These are phyloP conservation scores for Talaromyces amestolkiae DNA, from an alignment of 2,329 filamentous ascomycete species.

Conservation along the genomic window DNA sequence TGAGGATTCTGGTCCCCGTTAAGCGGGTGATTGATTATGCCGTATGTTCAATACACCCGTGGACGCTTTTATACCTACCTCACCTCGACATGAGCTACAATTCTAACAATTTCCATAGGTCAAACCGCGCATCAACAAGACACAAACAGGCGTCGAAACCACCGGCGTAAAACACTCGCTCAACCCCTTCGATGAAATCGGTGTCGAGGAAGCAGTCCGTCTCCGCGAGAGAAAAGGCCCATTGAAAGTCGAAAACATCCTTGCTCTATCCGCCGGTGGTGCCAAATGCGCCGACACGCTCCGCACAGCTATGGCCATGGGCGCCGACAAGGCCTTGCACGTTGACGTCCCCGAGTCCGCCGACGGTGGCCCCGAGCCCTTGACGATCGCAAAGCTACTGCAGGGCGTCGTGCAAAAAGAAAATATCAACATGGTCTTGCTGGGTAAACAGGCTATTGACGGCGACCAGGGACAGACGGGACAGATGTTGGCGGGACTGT, in stretches of 20 bases:
- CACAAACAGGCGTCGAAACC: conserved; percentile 84
- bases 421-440: conserved; percentile 83
- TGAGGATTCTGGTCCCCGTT: conserved; percentile 75
- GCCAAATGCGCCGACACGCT: conserved; percentile 83
- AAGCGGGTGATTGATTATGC: conserved; percentile 88
- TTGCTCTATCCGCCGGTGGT: conserved; percentile 83
- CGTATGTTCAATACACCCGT: conserved; percentile 49
- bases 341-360: conserved; percentile 74
- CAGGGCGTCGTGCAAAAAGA: conserved; percentile 76
- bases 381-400: conserved; percentile 89
- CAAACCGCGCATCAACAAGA: conserved; percentile 68
- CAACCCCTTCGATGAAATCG: conserved; percentile 99
- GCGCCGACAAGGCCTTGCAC: conserved; percentile 86
- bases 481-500: conserved; percentile 90
- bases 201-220: conserved; percentile 91
- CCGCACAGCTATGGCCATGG: conserved; percentile 98
- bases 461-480: conserved; percentile 94
- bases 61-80: too few species aligned
- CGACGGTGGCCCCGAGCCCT: conserved; percentile 69
- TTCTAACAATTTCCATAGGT: conserved; percentile 45
- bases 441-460: conserved; percentile 98
- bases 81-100: not conserved
- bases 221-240: conserved; percentile 84
- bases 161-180: conserved; percentile 94
- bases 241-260: conserved; percentile 82